phyloP scores from a whole-genome alignment of 768 basidiomycete genomes.

The Boletus speciosus region DNA sequence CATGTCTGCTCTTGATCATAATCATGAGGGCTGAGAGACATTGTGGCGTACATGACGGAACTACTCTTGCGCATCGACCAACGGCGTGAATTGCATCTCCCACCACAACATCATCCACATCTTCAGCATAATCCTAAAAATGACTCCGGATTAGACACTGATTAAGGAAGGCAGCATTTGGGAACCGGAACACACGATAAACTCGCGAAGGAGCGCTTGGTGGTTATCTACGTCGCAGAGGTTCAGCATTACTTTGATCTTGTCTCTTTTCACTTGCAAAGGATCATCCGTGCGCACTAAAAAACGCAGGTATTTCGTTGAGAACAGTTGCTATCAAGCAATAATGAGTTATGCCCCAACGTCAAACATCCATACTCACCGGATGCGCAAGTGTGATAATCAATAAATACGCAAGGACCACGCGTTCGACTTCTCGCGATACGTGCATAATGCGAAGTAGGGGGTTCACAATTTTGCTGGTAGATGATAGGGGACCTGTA shows the following conservation, averaged over 20 bases:
- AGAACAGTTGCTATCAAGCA: conserved; percentile 44
- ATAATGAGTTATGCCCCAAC: not conserved
- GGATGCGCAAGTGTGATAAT: conserved; percentile 62
- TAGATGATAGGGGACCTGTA: conserved; percentile 54
- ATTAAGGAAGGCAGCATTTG: not conserved
- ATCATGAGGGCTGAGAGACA: conserved; percentile 73
- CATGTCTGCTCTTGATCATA: conserved; percentile 76
- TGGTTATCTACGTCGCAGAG: conserved; percentile 67
- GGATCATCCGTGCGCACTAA: conserved; percentile 68
- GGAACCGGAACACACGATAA: conserved; percentile 57
- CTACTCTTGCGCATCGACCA: conserved; percentile 65
- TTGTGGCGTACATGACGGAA: conserved; percentile 66
- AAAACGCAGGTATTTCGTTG: conserved; percentile 61
- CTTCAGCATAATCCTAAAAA: conserved; percentile 75
- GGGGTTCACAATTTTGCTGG: conserved; percentile 60
- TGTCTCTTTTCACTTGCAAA: conserved; percentile 62
- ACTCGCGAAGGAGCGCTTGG: conserved; percentile 71
- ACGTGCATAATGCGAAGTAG: conserved; percentile 67
- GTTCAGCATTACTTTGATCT: conserved; percentile 69
- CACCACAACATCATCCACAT: conserved; percentile 67
- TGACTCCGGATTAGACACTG: not conserved
- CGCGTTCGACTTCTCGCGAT: conserved; percentile 71
- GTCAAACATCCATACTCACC: conserved; percentile 41
- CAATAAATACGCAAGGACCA: conserved; percentile 69
- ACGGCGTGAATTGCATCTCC: conserved; percentile 73